Evolutionary conservation across 1,139 yeast genomes (phyloP).

Genomic region (Kodamaea ohmeri): DNA sequence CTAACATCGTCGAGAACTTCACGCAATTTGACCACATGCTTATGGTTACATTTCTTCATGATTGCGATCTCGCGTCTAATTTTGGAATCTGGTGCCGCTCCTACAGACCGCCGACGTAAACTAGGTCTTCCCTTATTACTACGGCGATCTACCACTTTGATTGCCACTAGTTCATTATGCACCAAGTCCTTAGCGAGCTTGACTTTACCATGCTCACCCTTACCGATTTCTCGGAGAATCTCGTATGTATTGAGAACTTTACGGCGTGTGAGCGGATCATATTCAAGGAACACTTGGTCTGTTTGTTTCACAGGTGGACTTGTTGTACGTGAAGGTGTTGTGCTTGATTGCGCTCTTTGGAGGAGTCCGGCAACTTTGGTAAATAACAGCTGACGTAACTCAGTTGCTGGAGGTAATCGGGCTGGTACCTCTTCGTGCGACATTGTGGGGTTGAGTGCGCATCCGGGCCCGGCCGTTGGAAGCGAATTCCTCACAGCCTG

Average conservation of each 20-base stretch:
- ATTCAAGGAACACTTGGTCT: slow-evolving; percentile 72
- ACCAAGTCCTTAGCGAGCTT: slow-evolving; percentile 79
- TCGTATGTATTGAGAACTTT: slow-evolving; percentile 89
- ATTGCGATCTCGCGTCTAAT: slow-evolving; percentile 91
- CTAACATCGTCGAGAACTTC: slow-evolving; percentile 89
- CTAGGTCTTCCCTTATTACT: slow-evolving; percentile 54
- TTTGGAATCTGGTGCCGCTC: slow-evolving; percentile 53
- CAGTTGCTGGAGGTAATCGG: slow-evolving; percentile 15
- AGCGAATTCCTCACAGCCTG: neutral
- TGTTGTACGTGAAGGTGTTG: slow-evolving; percentile 2
- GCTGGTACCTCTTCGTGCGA: neutral
- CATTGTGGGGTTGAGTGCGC: neutral
- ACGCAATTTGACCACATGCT: slow-evolving; percentile 78
- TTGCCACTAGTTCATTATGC: slow-evolving; percentile 77
- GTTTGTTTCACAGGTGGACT: slow-evolving; percentile 69
- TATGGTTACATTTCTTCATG: slow-evolving; percentile 90
- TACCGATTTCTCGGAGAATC: slow-evolving; percentile 80
- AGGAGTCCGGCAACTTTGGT: slow-evolving; percentile 36
- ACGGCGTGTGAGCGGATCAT: slow-evolving; percentile 83
- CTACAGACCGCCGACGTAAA: slow-evolving; percentile 43
- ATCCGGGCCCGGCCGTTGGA: slow-evolving; percentile 10
- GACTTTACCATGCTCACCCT: slow-evolving; percentile 97
- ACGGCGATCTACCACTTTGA: slow-evolving; percentile 83
- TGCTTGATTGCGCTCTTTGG: slow-evolving; percentile 20
- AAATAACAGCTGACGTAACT: slow-evolving; percentile 26